Base-by-base conservation (phyloP, 257 asterid genomes). In the Scutellaria minor region DNA sequence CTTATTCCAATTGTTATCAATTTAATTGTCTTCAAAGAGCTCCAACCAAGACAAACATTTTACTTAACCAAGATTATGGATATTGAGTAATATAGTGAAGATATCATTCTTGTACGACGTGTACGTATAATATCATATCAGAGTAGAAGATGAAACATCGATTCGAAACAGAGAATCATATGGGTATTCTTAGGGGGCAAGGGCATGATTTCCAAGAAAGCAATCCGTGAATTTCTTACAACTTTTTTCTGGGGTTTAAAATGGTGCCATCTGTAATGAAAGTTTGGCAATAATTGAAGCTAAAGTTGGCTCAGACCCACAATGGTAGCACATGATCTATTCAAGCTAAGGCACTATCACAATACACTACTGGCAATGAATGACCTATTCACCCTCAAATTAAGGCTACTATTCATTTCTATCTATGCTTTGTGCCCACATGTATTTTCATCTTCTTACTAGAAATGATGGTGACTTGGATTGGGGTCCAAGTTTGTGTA, bases 271-370 rank as follows among this genome's bases (percentile, higher is more conserved):
- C 39, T 51, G 31, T 47, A 12, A 6, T 51, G 60, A 27, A 14
- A 27, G 46, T 52, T 58, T 11, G 61, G 56, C 71, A 77, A 77
- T 77, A 77, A 77, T 77, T 64, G 14, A 70, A 76, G 80, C 53
- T 18, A 11, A 35, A 64, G 71, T 47, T 55, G 58, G 27, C 31
- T 14, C 12, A 46, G 44, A 65, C 59, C 67, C 56, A 66, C 68
- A 68, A 35, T 14, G 46, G n/a, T 24, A 42, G 80, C 78, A 69
- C 66, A 62, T 65, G 71, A 75, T 60, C 66, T 54, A 10, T 68
- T 31, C 37, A 48, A 14, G 50, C 31, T 48, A 27, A 48, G 47
- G 40, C 64, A 27, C 70, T 22, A 48, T 40, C 58, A 73, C 37
- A 31, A 5, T 27, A 22, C 47, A 63, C 71, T 18, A 72, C 44